phyloP scores from a whole-genome alignment of 805 yeast species.

The Alloascoidea africana region DNA sequence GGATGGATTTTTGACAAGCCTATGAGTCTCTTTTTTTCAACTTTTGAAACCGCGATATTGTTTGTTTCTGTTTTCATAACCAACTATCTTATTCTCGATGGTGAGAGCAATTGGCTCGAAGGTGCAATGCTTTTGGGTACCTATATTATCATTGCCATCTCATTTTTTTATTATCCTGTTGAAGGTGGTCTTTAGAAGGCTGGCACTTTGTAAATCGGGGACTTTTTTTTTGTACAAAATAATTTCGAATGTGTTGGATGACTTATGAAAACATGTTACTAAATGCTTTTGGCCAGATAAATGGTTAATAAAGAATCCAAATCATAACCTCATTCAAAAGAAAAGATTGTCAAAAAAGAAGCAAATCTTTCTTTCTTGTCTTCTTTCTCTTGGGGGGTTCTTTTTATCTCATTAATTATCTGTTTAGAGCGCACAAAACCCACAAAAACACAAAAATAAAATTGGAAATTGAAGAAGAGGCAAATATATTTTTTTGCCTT shows the following conservation, averaged over 20 bases:
- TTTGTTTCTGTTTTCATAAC: constrained; percentile 83
- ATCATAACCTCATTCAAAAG: not conserved
- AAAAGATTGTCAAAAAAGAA: not conserved
- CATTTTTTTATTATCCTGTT: constrained; percentile 80
- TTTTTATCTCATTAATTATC: too few species aligned
- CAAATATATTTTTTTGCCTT: too few species aligned
- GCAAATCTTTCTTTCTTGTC: not conserved
- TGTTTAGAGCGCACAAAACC: too few species aligned
- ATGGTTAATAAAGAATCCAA: not conserved
- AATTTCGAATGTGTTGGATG: not conserved
- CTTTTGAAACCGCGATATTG: constrained; percentile 86
- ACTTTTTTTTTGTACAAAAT: not conserved
- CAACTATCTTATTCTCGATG: constrained; percentile 79
- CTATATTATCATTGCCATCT: constrained; percentile 73
- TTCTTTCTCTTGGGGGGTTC: too few species aligned
- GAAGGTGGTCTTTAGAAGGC: constrained; percentile 6
- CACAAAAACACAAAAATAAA: too few species aligned
- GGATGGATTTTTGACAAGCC: constrained; percentile 93
- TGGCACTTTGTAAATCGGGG: constrained; percentile 6
- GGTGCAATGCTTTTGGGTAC: constrained; percentile 87
- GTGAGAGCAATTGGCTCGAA: constrained; percentile 94
- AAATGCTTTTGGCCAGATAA: not conserved
- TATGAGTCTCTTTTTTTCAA: constrained; percentile 83
- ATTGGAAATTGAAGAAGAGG: too few species aligned
- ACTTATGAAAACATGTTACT: not conserved